These are phyloP conservation scores for Xylaria cubensis DNA, from an alignment of 495 filamentous ascomycete genomes.

Conservation along the genomic window DNA sequence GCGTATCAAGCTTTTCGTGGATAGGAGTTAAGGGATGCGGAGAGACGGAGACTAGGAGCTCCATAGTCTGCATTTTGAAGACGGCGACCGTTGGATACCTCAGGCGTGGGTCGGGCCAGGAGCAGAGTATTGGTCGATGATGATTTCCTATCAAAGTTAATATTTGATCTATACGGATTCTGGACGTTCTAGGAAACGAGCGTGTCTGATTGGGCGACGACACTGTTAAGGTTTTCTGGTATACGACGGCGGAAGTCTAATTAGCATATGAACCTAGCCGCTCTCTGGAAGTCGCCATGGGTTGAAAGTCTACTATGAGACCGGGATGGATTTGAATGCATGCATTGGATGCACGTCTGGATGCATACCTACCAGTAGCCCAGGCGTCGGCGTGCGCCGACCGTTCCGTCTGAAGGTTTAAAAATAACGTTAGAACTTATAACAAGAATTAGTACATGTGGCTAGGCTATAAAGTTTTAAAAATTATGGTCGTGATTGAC, in stretches of 20 bases:
- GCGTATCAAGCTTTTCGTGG: conserved; percentile 10
- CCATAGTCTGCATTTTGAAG: conserved; percentile 4
- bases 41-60: conserved; percentile 6
- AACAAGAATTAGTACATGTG: background rate
- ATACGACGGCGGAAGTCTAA: conserved; percentile 20
- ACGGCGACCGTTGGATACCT: background rate
- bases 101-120: background rate
- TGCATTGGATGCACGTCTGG: background rate
- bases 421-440: conserved; percentile 1
- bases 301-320: conserved; percentile 10
- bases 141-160: background rate
- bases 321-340: conserved; percentile 2
- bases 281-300: background rate
- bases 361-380: conserved; percentile 13
- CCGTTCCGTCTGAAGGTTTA: conserved; percentile 11
- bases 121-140: conserved; percentile 4
- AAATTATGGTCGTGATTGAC: background rate
- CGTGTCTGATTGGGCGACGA: conserved; percentile 20
- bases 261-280: conserved; percentile 19
- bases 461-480: background rate
- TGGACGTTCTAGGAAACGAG: background rate
- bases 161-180: background rate
- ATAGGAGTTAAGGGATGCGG: conserved; percentile 18
- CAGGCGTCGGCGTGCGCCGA: background rate
- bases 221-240: conserved; percentile 19